These are phyloP conservation scores for Chlorella sorokiniana DNA, from an alignment of 139 green algal species.

Conservation along the genomic window DNA sequence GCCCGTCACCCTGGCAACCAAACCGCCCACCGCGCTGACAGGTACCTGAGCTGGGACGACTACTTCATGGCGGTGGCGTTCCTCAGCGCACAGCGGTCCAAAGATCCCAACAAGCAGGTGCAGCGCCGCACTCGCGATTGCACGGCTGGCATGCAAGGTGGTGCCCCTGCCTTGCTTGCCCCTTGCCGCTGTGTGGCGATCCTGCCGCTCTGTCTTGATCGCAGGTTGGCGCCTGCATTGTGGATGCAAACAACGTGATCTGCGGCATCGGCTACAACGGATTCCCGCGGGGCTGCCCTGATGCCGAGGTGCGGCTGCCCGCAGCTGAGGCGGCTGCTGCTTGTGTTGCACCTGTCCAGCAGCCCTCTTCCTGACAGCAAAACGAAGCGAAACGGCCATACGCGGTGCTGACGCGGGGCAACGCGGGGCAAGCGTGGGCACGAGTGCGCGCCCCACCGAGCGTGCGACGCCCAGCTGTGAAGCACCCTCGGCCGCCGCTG, in stretches of 20 bases:
- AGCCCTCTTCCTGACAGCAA: too few relatives aligned
- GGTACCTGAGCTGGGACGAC: constrained; percentile 95
- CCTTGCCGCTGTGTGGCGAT: background rate
- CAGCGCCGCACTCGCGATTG: background rate
- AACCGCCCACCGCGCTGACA: constrained; percentile 31
- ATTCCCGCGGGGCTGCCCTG: constrained; percentile 93
- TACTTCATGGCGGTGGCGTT: constrained; percentile 99
- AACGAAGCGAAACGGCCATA: too few relatives aligned
- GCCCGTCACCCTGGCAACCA: background rate
- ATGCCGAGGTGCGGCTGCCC: constrained; percentile 47
- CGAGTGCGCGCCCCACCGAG: background rate
- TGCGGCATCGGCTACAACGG: constrained; percentile 99
- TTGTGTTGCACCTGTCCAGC: too few relatives aligned
- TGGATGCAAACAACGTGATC: constrained; percentile 89
- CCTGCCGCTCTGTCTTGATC: too few relatives aligned
- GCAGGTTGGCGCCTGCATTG: constrained; percentile 89
- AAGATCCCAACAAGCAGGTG: constrained; percentile 98
- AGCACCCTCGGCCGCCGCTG: too few relatives aligned
- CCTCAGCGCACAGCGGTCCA: constrained; percentile 89
- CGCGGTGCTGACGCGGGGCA: too few relatives aligned
- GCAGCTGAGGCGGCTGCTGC: too few relatives aligned
- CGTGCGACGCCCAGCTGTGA: too few relatives aligned
- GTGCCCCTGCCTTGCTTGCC: too few relatives aligned
- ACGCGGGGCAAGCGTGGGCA: background rate
- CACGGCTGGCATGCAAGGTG: background rate